Evolutionary conservation across 345 rosid species (phyloP).

Genomic region (Triadica sebifera): DNA sequence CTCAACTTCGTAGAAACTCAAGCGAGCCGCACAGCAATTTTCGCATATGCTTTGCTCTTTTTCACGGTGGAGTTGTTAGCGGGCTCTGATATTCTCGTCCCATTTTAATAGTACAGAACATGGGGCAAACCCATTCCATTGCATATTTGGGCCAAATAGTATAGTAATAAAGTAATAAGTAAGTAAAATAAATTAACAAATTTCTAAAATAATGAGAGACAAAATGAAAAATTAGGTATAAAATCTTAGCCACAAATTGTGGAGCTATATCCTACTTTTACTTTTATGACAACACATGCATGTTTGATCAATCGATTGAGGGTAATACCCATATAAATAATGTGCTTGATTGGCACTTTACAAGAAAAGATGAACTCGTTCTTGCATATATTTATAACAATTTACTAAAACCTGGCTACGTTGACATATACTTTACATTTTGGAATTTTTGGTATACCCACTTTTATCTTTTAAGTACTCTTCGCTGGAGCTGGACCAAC

Average conservation of each 20-base stretch:
- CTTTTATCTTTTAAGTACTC: background rate
- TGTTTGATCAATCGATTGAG: background rate
- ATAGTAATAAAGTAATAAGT: no score
- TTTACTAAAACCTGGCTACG: background rate
- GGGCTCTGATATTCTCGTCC: no score
- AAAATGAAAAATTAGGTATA: background rate
- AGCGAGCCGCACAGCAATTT: no score
- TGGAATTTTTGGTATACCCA: background rate
- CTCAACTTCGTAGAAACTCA: no score
- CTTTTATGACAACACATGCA: conserved; percentile 14
- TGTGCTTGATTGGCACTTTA: conserved; percentile 6
- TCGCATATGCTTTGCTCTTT: no score
- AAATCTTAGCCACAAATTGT: conserved; percentile 7
- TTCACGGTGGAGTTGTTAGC: no score
- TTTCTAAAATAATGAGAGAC: background rate
- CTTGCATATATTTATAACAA: no score
- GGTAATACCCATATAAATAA: background rate
- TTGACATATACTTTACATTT: background rate
- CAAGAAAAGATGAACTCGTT: background rate
- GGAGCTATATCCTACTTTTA: conserved; percentile 13
- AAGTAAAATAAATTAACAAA: no score
- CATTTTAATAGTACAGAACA: no score
- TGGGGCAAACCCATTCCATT: no score
- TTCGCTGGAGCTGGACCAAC: background rate
- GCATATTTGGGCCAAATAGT: no score